Conservation (phyloP, 1,139 yeast species). For the Yamadazyma blattariae region DNA sequence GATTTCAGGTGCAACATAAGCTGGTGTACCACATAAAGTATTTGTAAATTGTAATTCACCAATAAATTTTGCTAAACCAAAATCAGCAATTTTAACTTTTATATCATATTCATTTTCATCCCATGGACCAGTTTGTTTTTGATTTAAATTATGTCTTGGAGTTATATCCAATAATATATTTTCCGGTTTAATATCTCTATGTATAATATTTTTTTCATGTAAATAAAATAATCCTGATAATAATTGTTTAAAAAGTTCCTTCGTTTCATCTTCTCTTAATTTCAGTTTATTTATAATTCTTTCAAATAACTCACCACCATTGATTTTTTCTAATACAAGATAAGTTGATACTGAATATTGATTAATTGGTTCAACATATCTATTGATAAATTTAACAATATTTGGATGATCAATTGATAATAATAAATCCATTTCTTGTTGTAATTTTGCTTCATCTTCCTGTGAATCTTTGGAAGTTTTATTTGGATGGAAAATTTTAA, state of each 20-base stretch:
- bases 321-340: constrained; percentile 68
- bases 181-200: constrained; percentile 87
- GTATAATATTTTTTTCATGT: constrained; percentile 76
- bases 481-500: constrained; percentile 74
- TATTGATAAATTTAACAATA: constrained; percentile 63
- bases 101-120: constrained; percentile 62
- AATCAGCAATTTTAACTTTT: constrained; percentile 74
- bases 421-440: constrained; percentile 66
- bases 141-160: constrained; percentile 36
- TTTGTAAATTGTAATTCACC: constrained; percentile 76
- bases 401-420: constrained; percentile 68
- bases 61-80: constrained; percentile 75
- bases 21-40: constrained; percentile 81
- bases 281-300: constrained; percentile 63
- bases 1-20: constrained; percentile 82
- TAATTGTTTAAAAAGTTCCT: constrained; percentile 57
- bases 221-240: constrained; percentile 61
- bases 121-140: constrained; percentile 70
- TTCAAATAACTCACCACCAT: constrained; percentile 73
- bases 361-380: constrained; percentile 66
- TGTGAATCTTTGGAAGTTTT: constrained; percentile 24
- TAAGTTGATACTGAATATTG: constrained; percentile 56
- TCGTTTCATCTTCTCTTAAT: constrained; percentile 59
- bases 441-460: constrained; percentile 52
- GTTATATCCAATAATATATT: constrained; percentile 74